A percentile compares a stretch with the other conserved stretches of the same genome.
Conservation (phyloP, 768 basidiomycete genomes). For the Mycena alexandri region DNA sequence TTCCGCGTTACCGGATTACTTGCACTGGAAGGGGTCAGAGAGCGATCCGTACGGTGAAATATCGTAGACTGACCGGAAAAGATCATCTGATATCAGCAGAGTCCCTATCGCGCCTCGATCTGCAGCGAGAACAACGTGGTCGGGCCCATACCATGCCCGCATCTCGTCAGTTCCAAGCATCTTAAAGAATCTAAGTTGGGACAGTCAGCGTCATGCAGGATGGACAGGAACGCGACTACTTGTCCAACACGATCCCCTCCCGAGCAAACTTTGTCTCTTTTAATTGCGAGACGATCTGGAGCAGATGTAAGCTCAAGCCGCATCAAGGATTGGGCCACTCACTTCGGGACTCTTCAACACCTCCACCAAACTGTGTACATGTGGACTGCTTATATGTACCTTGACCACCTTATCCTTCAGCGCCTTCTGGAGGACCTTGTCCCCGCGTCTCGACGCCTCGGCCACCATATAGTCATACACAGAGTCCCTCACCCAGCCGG, state of each 20-base stretch:
- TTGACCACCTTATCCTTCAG: slow-evolving; percentile 87
- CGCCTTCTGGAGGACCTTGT: slow-evolving; percentile 84
- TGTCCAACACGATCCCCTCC: slow-evolving; percentile 93
- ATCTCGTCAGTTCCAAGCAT: slow-evolving; percentile 96
- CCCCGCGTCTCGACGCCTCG: slow-evolving; percentile 84
- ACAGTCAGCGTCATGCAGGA: slow-evolving; percentile 20
- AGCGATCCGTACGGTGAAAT: not conserved
- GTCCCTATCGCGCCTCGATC: slow-evolving; percentile 95
- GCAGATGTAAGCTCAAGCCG: slow-evolving; percentile 7
- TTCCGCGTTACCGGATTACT: slow-evolving; percentile 84
- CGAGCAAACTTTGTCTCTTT: slow-evolving; percentile 97
- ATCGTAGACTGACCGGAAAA: slow-evolving; percentile 77
- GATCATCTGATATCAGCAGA: slow-evolving; percentile 92
- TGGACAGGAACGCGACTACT: slow-evolving; percentile 54
- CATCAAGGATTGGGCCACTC: slow-evolving; percentile 33
- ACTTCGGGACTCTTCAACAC: slow-evolving; percentile 96
- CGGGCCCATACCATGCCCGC: slow-evolving; percentile 98
- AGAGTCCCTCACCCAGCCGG: slow-evolving; percentile 94
- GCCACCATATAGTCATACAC: slow-evolving; percentile 87
- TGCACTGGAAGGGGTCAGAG: slow-evolving; percentile 62
- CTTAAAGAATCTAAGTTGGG: slow-evolving; percentile 86
- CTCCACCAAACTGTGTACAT: slow-evolving; percentile 96
- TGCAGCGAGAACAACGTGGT: slow-evolving; percentile 92
- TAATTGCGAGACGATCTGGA: slow-evolving; percentile 77
- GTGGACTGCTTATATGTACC: slow-evolving; percentile 92